phyloP scores from a whole-genome alignment of 2,329 filamentous ascomycete species.

The Fusarium sarcochroum region DNA sequence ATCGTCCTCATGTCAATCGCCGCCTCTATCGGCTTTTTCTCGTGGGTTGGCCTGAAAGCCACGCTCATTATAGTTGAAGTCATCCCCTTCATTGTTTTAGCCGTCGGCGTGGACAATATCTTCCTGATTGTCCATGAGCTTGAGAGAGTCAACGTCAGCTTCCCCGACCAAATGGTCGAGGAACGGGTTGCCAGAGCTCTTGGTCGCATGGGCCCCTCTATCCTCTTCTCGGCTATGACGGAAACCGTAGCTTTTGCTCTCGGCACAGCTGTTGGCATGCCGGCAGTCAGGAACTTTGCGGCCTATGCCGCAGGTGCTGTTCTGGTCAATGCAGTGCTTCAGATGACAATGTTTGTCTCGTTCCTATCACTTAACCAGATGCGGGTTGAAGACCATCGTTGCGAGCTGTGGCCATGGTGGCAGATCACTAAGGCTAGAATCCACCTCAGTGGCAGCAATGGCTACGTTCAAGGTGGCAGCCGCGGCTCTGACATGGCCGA shows the following conservation, averaged over 20 bases:
- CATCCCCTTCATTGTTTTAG: conserved; percentile 96
- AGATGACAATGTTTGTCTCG: conserved; percentile 97
- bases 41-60: conserved; percentile 90
- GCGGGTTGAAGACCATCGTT: conserved; percentile 87
- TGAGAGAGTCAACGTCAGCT: conserved; percentile 91
- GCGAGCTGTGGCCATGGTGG: conserved; percentile 93
- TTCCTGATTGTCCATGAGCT: conserved; percentile 99
- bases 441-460: conserved; percentile 71
- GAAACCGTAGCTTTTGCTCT: conserved; percentile 95
- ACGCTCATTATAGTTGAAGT: conserved; percentile 98
- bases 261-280: conserved; percentile 96
- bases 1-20: conserved; percentile 99
- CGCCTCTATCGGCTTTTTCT: conserved; percentile 94
- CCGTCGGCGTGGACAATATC: conserved; percentile 98
- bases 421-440: conserved; percentile 81
- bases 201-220: conserved; percentile 97
- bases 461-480: conserved; percentile 66
- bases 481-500: conserved; percentile 82
- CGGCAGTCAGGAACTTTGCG: conserved; percentile 96
- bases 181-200: conserved; percentile 88
- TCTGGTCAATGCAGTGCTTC: conserved; percentile 95
- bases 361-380: conserved; percentile 92
- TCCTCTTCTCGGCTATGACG: conserved; percentile 92
- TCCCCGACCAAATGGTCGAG: conserved; percentile 89
- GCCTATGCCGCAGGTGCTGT: conserved; percentile 96